phyloP scores from a whole-genome alignment of 306 rosid genomes.

The Alnus glutinosa region DNA sequence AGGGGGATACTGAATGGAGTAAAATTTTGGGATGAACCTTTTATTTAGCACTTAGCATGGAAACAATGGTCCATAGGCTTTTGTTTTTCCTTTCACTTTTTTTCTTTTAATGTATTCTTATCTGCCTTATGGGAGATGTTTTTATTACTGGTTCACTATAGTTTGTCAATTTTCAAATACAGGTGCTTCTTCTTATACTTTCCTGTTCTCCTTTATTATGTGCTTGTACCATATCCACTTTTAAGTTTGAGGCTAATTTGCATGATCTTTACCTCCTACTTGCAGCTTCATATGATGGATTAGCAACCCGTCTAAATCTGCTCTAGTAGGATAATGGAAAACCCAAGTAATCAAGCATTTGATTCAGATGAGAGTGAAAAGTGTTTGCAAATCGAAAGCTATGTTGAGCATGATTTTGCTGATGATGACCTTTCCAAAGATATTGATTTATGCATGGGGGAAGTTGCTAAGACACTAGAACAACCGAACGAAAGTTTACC shows the following conservation, averaged over 20 bases:
- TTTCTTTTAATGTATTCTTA: not conserved
- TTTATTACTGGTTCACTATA: not conserved
- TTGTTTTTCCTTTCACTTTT: too few relatives aligned
- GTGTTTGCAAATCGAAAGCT: slow-evolving; percentile 47
- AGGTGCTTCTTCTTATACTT: not conserved
- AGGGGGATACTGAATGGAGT: too few relatives aligned
- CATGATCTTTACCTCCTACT: not conserved
- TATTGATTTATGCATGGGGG: slow-evolving; percentile 41
- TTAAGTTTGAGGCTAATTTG: not conserved
- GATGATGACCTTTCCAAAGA: slow-evolving; percentile 37
- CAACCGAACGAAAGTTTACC: slow-evolving; percentile 36
- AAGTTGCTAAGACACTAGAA: slow-evolving; percentile 44
- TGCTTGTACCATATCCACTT: not conserved
- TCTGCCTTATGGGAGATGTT: not conserved
- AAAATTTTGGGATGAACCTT: too few relatives aligned
- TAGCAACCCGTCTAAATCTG: slow-evolving; percentile 20
- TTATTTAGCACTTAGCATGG: not conserved
- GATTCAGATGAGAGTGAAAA: slow-evolving; percentile 60
- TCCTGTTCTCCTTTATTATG: not conserved
- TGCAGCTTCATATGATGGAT: slow-evolving; percentile 22
- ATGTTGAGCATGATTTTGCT: slow-evolving; percentile 30
- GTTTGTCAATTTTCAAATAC: not conserved
- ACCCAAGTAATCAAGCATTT: slow-evolving; percentile 42
- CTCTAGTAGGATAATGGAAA: slow-evolving; percentile 45
- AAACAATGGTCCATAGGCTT: not conserved